Base-by-base conservation (phyloP, 345 rosid species). In the Gossypium raimondii region DNA sequence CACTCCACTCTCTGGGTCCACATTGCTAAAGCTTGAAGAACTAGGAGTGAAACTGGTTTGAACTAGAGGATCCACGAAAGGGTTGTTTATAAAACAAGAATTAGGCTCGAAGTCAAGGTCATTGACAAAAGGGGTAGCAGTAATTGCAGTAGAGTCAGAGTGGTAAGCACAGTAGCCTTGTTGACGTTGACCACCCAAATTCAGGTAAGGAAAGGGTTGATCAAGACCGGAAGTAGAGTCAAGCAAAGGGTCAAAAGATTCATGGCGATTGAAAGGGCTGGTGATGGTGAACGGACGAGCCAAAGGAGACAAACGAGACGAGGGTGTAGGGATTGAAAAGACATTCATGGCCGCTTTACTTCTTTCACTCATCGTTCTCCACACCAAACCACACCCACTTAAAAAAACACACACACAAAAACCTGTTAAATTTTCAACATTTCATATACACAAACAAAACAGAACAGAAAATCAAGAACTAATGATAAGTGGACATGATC, bases 291-390 rank as follows among this genome's bases (percentile, higher is more conserved):
- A 84, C 53, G 89, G 89, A 24, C 68, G 75, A 29, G 87, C 79
- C 27, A 63, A 78, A 72, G 91, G 75, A 18, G 89, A 84, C 63
- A 87, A 78, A 79, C 86, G 83, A 71, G 80, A 79, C 11, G 78
- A 52, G n/a, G 71, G 62, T 17, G 80, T 2, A 43, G 76, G 55
- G 9, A 25, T 17, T 51, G 71, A 70, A 66, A 47, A 53, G 61
- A 70, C 59, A 20, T 56, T 41, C 18, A 34, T 11, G 74, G 63
- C 41, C 41, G 41, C 71, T 73, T 73, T 58, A 16, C 14, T 65
- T 73, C 44, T 70, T 50, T 69, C 81, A 71, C 75, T 74, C 83
- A 79, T 85, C 70, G 3, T 67, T 10, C 69, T 71, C 51, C 29
- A 38, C 56, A 52, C 71, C 71, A 67, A 45, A 41, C 22, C 13